Conservation (phyloP, 2,329 filamentous ascomycete genomes). For the Penicillium sp. region DNA sequence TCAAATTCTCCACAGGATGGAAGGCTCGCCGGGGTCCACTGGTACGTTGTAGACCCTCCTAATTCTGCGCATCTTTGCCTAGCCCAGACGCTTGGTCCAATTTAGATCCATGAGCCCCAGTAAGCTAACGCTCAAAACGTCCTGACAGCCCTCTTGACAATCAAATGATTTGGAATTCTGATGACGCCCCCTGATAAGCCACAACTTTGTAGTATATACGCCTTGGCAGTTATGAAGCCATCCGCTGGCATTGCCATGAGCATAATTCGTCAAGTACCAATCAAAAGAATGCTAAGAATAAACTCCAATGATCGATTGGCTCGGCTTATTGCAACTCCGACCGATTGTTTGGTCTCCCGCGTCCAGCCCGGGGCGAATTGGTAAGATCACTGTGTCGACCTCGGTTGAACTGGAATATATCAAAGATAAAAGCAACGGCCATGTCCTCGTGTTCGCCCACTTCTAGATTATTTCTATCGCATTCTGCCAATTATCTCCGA, state of each 20-base stretch:
- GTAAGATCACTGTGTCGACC: constrained; percentile 13
- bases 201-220: not conserved
- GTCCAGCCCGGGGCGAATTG: constrained; percentile 19
- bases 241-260: not conserved
- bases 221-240: not conserved
- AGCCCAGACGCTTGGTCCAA: too few species aligned
- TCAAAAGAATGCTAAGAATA: constrained; percentile 2
- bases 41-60: too few species aligned
- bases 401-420: constrained; percentile 7
- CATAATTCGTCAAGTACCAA: constrained; percentile 10
- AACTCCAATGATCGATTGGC: constrained; percentile 3
- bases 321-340: constrained; percentile 8
- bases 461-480: not conserved
- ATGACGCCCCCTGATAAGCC: not conserved
- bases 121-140: too few species aligned
- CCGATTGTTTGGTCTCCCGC: constrained; percentile 14
- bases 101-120: too few species aligned
- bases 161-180: not conserved
- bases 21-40: too few species aligned
- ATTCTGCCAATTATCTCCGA: constrained; percentile 7
- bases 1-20: too few species aligned
- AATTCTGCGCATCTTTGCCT: too few species aligned
- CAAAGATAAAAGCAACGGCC: constrained; percentile 13
- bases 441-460: constrained; percentile 2
- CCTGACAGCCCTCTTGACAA: not conserved